Evolutionary conservation across 2,329 filamentous ascomycete genomes (phyloP).

Genomic region (Monosporascus sp.): DNA sequence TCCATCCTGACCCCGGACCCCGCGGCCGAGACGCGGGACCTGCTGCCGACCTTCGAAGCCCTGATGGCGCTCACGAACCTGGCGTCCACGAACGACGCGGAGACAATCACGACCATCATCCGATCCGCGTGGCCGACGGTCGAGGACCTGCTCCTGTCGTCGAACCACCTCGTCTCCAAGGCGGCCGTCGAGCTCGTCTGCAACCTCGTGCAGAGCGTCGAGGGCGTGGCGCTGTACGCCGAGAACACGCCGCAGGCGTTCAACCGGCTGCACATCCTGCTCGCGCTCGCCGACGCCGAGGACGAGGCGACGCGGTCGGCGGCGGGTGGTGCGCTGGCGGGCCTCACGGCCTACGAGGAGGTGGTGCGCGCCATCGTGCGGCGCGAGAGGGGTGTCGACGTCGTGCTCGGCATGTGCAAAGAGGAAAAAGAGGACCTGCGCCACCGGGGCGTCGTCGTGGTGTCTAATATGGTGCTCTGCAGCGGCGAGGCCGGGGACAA

Average conservation of each 20-base stretch:
- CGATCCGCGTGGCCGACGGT: conserved; percentile 67
- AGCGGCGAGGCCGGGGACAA: conserved; percentile 60
- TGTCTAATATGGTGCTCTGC: conserved; percentile 66
- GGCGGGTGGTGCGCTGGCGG: conserved; percentile 82
- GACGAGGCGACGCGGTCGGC: conserved; percentile 74
- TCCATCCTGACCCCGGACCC: conserved; percentile 66
- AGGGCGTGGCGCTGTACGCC: conserved; percentile 64
- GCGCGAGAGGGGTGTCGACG: conserved; percentile 64
- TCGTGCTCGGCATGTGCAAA: conserved; percentile 74
- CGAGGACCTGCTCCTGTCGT: conserved; percentile 77
- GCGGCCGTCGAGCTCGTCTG: conserved; percentile 86
- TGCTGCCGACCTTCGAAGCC: conserved; percentile 84
- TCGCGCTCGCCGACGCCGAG: conserved; percentile 83
- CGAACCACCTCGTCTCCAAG: conserved; percentile 70
- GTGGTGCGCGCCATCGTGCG: conserved; percentile 67
- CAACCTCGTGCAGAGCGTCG: conserved; percentile 71
- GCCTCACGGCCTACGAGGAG: conserved; percentile 71
- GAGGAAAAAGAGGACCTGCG: conserved; percentile 66
- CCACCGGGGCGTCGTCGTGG: conserved; percentile 68
- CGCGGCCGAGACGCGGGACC: conserved; percentile 59
- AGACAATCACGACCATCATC: conserved; percentile 63
- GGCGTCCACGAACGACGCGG: conserved; percentile 65
- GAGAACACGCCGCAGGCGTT: conserved; percentile 61
- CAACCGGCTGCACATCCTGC: conserved; percentile 73
- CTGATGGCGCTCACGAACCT: conserved; percentile 92